These are phyloP conservation scores for Fusarium foetens DNA, from an alignment of 2,329 filamentous ascomycete species.

Conservation along the genomic window DNA sequence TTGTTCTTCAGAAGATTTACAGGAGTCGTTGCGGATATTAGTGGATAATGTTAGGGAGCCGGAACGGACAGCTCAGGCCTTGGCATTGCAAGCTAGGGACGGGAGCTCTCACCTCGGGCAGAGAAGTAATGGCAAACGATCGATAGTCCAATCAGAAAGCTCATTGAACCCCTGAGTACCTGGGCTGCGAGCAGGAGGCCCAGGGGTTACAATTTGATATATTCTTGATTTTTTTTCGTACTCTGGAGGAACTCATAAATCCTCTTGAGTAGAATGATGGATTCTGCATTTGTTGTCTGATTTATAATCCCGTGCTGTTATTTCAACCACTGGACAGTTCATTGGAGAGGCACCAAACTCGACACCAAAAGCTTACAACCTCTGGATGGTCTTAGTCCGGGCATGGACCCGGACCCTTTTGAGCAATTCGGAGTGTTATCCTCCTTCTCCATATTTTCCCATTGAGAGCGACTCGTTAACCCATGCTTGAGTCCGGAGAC, in stretches of 20 bases:
- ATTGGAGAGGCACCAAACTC: neutral
- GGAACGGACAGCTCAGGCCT: constrained; percentile 14
- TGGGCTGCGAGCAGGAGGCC: neutral
- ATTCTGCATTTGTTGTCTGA: neutral
- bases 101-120: constrained; percentile 8
- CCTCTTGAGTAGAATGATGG: neutral
- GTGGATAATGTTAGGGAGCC: constrained; percentile 23
- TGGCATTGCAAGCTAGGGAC: neutral
- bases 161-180: constrained; percentile 19
- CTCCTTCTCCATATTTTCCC: constrained; percentile 29
- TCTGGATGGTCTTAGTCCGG: neutral
- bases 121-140: neutral
- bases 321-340: neutral
- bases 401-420: constrained; percentile 27
- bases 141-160: constrained; percentile 17
- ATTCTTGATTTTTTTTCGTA: neutral
- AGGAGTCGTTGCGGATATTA: constrained; percentile 36
- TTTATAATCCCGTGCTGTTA: neutral
- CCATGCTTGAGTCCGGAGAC: neutral
- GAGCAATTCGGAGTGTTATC: constrained; percentile 11
- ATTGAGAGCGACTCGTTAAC: neutral
- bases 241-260: neutral
- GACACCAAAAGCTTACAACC: constrained; percentile 13
- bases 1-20: constrained; percentile 30
- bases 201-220: neutral